Percentiles rank a stretch among this genome's conserved stretches.
Conservation (phyloP, 306 rosid species). For the Phaseolus lunatus region DNA sequence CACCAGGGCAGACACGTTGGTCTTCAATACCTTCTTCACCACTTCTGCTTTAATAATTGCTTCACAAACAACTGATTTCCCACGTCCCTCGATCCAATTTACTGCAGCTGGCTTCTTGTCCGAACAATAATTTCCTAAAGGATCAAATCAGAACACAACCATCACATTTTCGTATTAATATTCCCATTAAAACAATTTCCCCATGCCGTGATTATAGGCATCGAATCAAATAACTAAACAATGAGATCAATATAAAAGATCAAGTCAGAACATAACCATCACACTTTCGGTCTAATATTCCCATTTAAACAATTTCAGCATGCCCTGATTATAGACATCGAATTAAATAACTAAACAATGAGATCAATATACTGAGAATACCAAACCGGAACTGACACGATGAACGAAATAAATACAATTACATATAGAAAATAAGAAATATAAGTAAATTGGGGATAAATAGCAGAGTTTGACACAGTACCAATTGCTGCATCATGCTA, state of each 20-base stretch:
- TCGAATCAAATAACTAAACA: no score
- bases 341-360: background rate
- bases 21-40: conserved; percentile 74
- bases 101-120: conserved; percentile 86
- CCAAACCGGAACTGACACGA: background rate
- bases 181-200: conserved; percentile 7
- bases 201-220: no score
- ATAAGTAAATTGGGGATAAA: conserved; percentile 5
- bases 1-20: conserved; percentile 64
- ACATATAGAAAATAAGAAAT: background rate
- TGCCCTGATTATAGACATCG: no score
- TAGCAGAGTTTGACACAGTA: background rate
- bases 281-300: conserved; percentile 14
- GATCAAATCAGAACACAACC: conserved; percentile 23
- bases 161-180: conserved; percentile 7
- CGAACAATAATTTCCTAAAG: conserved; percentile 74
- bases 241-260: conserved; percentile 21
- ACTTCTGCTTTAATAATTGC: conserved; percentile 73
- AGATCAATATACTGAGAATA: conserved; percentile 12
- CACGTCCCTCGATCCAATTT: conserved; percentile 88
- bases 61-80: conserved; percentile 82
- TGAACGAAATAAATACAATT: background rate
- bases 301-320: conserved; percentile 11
- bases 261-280: conserved; percentile 4
- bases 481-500: conserved; percentile 7